Base-by-base conservation (phyloP, 2,329 filamentous ascomycete genomes). In the Ophiostoma himal-ulmi region DNA sequence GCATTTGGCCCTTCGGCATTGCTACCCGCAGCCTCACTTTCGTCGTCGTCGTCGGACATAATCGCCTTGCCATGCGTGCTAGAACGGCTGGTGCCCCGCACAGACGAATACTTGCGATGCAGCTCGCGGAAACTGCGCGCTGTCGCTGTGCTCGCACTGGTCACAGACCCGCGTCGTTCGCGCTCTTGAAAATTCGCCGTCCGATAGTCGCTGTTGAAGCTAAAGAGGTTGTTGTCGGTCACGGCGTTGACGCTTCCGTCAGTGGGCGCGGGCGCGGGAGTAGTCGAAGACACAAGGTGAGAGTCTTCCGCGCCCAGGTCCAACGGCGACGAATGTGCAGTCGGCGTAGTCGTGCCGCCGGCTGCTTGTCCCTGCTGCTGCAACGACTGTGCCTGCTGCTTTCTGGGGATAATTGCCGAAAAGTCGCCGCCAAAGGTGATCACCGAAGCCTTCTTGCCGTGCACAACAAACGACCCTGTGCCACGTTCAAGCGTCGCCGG, bases 401-500 rank as follows among this genome's bases (percentile, higher is more conserved):
- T 68, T 0, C 88, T 85, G 0, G 89, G 85, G 80, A 94, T 11
- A 34, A 75, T 87, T 71, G 86, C 90, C 76, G 94, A 90, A 82
- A 97, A 89, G 75, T 97, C 94, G n/a, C 89, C 89, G 10, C 94
- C 93, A 77, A 99, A 96, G n/a, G 92, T 96, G 75, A 99, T 92
- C 70, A 99, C 92, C 0, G 93, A 97, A 2, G 95, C 95, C 80
- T 99, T 98, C 82, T 98, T 99, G 72, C 95, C 94, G 77, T 99
- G 95, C 4, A 99, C 89, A 4, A 95, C 96, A 78, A 99, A 99
- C 75, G 92, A 96, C 5, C 93, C 93, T 14, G 91, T 88, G 14
- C 91, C 90, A 67, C 95, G 88, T 7, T 91, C 84, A 14, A 99
- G 83, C 13, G 91, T 88, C 74, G 92, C 91, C 52, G 77, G 72